Conservation (phyloP, 2,329 filamentous ascomycete species). For the Kalaharituber pfeilii region DNA sequence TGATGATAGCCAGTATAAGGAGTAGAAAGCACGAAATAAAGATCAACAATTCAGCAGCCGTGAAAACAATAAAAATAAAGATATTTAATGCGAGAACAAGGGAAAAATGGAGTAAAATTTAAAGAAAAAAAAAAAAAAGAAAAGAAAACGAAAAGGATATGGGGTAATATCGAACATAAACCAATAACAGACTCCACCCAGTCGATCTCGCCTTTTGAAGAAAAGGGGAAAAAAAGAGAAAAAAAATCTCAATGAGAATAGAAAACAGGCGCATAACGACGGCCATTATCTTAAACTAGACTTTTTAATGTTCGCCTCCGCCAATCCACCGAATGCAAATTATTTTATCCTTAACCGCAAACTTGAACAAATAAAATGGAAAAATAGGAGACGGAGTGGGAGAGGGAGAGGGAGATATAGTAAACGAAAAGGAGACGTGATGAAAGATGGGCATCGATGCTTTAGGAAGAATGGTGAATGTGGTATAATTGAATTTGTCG, state of each 20-base stretch:
- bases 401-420: not conserved
- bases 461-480: not conserved
- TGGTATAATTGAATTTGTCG: not conserved
- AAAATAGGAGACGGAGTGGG: constrained; percentile 1
- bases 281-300: not conserved
- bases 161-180: not conserved
- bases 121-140: constrained; percentile 4
- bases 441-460: not conserved
- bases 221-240: not conserved
- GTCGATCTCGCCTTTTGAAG: constrained; percentile 5
- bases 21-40: constrained; percentile 9
- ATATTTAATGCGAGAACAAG: not conserved
- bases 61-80: constrained; percentile 2
- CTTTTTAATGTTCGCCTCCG: not conserved
- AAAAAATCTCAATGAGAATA: not conserved
- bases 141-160: constrained; percentile 1
- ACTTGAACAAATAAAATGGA: not conserved
- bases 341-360: too few relatives aligned
- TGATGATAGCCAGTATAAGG: too few relatives aligned
- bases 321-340: not conserved
- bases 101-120: not conserved
- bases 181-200: constrained; percentile 3
- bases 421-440: not conserved
- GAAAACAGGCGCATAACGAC: not conserved
- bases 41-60: constrained; percentile 5